Base-by-base conservation (phyloP, 805 yeast genomes). In the Cyberlindnera xishuangbannaensis region DNA sequence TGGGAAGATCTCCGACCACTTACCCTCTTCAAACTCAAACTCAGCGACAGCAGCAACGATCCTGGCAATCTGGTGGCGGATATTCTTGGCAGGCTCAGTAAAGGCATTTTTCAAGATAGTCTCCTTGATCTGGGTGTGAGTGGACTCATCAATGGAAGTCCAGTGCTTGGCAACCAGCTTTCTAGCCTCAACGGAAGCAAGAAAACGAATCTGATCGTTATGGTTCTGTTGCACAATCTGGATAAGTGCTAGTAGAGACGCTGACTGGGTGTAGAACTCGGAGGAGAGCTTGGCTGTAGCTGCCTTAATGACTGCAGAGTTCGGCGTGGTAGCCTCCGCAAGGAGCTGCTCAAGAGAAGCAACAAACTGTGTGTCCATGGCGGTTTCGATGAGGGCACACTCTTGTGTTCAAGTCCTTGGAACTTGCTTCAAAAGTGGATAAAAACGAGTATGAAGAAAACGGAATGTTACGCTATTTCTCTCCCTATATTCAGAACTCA, bases 101-200 rank as follows among this genome's bases (percentile, higher is more conserved):
- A 86, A 76, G 21, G 94, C 77, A 44, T 77, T 69, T 48, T 73
- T 68, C 48, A 90, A 69, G 41, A 90, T 61, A 18, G 90, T 69
- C 22, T 67, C 66, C 55, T 84, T 78, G 55, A 92, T 78, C 37
- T 70, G 69, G 26, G 67, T 64, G 60, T 78, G 77, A 34, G 72
- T 54, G 7, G 65, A 41, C 15, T 58, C 74, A 45, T 64, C 68
- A 15, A 59, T 23, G 10, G 45, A 18, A 16, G 50, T 58, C 97
- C 97, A 92, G 53, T 76, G 78, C 44, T 70, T 66, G 33, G 69
- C 54, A 25, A 88, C 76, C 53, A 83, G 73, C 60, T 92, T 92
- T 63, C 95, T 78, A 25, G 88, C 86, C 65, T 92, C 98, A 43
- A 92, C 95, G 41, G 96, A 94, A n/a, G 97, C 94, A 41, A 92